These are phyloP conservation scores for Clavaria fumosa DNA, from an alignment of 768 basidiomycete genomes.

Conservation along the genomic window DNA sequence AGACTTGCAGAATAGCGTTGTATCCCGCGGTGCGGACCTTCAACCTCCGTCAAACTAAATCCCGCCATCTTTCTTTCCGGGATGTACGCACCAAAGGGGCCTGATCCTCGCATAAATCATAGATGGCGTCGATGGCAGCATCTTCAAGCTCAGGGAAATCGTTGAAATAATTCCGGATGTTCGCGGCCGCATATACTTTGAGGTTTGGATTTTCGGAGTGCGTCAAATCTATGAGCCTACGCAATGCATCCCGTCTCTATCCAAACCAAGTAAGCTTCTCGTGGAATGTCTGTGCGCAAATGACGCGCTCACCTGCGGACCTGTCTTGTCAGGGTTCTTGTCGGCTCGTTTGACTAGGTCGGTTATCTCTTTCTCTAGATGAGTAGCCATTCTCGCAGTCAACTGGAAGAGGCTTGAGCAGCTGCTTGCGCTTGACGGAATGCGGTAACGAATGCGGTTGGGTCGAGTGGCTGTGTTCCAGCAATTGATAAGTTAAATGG, in stretches of 20 bases:
- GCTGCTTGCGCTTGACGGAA: too few relatives aligned
- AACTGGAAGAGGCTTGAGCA: too few relatives aligned
- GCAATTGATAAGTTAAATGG: too few relatives aligned
- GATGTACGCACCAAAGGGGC: conserved; percentile 27
- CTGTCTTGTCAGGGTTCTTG: conserved; percentile 23
- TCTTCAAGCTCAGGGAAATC: conserved; percentile 64
- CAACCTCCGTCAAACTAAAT: conserved; percentile 3
- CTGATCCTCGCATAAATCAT: conserved; percentile 64
- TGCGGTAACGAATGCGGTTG: too few relatives aligned
- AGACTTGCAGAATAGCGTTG: conserved; percentile 34
- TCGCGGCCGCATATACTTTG: conserved; percentile 42
- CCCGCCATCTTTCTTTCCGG: too few relatives aligned
- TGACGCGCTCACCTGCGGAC: conserved; percentile 21
- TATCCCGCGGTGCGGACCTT: conserved; percentile 64
- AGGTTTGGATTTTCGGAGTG: conserved; percentile 30
- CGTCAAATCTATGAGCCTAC: conserved; percentile 37
- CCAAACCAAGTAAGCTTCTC: not conserved
- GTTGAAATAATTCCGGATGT: conserved; percentile 42
- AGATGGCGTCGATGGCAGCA: conserved; percentile 60
- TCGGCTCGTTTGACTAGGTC: conserved; percentile 31
- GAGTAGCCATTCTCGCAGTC: too few relatives aligned
- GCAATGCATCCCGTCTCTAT: conserved; percentile 38
- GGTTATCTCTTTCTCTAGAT: conserved; percentile 25
- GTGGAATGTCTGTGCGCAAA: conserved; percentile 4
- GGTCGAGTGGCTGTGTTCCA: too few relatives aligned